Evolutionary conservation across 768 basidiomycete species (phyloP), one percentile per base, ranked within the genome.

Genomic region (Tricholoma sp.): DNA sequence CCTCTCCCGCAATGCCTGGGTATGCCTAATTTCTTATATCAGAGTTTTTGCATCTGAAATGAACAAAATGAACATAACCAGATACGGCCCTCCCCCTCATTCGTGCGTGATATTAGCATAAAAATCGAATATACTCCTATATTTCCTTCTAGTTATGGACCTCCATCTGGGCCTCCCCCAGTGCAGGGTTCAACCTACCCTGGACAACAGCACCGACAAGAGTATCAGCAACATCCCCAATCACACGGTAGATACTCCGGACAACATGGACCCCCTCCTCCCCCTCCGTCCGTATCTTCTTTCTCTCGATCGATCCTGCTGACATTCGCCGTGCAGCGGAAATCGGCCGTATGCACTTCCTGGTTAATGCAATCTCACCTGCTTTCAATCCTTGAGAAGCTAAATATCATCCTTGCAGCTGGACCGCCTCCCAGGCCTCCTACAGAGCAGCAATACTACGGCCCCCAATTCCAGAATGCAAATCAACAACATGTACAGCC

Each of bases 381-480:
- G 5, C 31, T 4, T 0, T 50, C 27, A 5, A 37, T 31, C 35
- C 22, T 37, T 43, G 14, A 32, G 59, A 39, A 51, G 50, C 27
- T 41, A 8, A 43, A 39, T 32, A 8, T 52, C 53, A 19, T 29
- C 27, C 0, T 53, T 39, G 5, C 43, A 70, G 68, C 54, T 39
- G 76, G 77, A 0, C 75, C 79, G 32, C 82, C 84, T 47, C 76
- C 74, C 7, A 74, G 69, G 65, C 85, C 86, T 12, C 85, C 86
- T 1, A 63, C 73, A 4, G 74, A 79, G 43, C 71, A 79, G 27
- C 89, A 91, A 63, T 67, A 77, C 58, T 89, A 86, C 61, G 84
- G 86, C 1, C 82, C 84, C 9, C 83, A 83, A 52, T 70, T 79
- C 50, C 75, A 83, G 58, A 76, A 71, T 19, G 57, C 72, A 2